Conservation (phyloP, 78 protist genomes). For the Tieghemostelium lacteum region DNA sequence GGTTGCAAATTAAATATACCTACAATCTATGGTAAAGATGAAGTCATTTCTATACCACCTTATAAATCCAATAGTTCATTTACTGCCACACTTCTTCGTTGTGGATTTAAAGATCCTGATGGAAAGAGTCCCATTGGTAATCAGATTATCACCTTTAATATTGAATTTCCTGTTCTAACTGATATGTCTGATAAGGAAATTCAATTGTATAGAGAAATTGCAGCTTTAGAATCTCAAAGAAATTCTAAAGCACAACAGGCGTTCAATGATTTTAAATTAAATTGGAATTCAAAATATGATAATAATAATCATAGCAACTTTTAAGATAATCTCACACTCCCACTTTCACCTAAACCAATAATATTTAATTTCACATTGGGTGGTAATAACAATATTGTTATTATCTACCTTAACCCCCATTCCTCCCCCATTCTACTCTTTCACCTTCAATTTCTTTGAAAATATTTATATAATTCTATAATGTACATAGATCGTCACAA, state of each 20-base stretch:
- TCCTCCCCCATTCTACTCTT: no score
- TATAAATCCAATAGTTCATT: not conserved
- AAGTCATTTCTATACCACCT: conserved; percentile 9
- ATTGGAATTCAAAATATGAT: no score
- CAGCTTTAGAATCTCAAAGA: not conserved
- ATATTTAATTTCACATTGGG: no score
- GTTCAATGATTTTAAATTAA: no score
- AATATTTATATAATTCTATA: no score
- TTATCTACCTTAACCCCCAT: no score
- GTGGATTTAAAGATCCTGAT: conserved; percentile 65
- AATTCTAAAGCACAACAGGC: not conserved
- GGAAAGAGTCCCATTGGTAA: conserved; percentile 25
- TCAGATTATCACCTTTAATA: not conserved
- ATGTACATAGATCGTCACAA: no score
- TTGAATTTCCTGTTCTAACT: not conserved
- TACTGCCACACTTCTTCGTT: not conserved
- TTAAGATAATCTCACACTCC: no score
- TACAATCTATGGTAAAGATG: conserved; percentile 13
- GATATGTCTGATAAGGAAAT: conserved; percentile 11
- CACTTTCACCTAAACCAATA: no score
- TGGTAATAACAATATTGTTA: no score
- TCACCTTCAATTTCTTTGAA: no score
- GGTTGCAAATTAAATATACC: conserved; percentile 15
- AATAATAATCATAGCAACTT: no score
- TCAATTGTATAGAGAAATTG: conserved; percentile 42